Base-by-base conservation (phyloP, 805 yeast species). In the Metschnikowia anglica region DNA sequence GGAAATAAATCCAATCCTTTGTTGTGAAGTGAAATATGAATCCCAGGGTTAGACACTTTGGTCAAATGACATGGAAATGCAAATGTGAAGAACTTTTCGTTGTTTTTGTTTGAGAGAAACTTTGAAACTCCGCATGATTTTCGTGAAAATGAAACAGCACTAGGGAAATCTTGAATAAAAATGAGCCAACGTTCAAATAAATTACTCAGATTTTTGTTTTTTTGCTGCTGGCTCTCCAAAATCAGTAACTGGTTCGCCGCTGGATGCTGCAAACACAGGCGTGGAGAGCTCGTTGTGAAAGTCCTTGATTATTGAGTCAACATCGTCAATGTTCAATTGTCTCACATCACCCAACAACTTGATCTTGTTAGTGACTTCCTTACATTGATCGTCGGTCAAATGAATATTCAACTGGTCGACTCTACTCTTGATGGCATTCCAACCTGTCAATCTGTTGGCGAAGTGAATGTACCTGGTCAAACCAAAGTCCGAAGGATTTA, bases 401-500 rank as follows among this genome's bases (percentile, higher is more conserved):
- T 74, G 64, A 63, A 77, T 66, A 56, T 77, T 77, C 65, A 77
- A 69, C 55, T 77, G 82, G 57, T 77, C 82, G 40, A 77, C 81
- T 63, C 83, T 70, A 27, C 79, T 70, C 59, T 77, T 77, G 62
- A 77, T 77, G 27, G 82, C 83, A 56, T 77, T 77, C 83, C 83
- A 77, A 26, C 83, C 83, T 11, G 83, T 77, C 58, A 77, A 68
- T 58, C 81, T 67, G 65, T 76, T 77, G 48, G 82, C 82, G 53
- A 77, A 77, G 58, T 77, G 81, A 48, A 77, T 77, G 57, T 77
- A 77, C 56, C 83, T 72, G n/a, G 80, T 73, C 54, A 77, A 68
- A 45, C 83, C 83, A 55, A 77, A 77, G 60, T 77, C 83, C 18
- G 70, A 61, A 24, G 83, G 83, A 52, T 74, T 73, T 58, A 77